Percentiles rank a stretch among this genome's conserved stretches.
Conservation (phyloP, 139 green algal species). For the Deuterostichococcus epilithicus region DNA sequence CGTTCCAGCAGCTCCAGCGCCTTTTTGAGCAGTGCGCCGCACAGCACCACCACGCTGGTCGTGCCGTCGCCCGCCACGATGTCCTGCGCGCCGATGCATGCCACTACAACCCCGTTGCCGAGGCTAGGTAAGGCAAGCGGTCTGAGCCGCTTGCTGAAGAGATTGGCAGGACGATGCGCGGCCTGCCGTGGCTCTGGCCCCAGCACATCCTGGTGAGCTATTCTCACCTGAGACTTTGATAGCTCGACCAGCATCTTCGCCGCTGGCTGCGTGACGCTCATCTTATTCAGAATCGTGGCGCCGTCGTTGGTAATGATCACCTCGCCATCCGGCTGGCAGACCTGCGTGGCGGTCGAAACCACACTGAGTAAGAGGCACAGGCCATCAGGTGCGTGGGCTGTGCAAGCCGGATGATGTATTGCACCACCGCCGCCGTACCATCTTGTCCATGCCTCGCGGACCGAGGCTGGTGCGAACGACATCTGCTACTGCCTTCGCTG, state of each 20-base stretch:
- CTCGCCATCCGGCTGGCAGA: slow-evolving; percentile 82
- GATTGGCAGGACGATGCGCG: neutral
- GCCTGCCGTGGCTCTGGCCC: neutral
- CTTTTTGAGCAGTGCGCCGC: slow-evolving; percentile 90
- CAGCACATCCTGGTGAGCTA: neutral
- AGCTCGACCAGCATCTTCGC: slow-evolving; percentile 99
- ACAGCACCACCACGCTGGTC: slow-evolving; percentile 90
- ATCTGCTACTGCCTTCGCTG: slow-evolving; percentile 97
- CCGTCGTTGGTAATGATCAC: slow-evolving; percentile 99
- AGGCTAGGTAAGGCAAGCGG: neutral
- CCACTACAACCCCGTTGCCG: neutral
- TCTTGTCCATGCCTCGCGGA: slow-evolving; percentile 98
- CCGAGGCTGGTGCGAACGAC: slow-evolving; percentile 92
- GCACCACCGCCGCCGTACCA: slow-evolving; percentile 56
- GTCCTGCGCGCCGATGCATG: slow-evolving; percentile 60
- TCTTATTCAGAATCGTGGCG: slow-evolving; percentile 98
- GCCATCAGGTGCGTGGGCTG: too few species aligned
- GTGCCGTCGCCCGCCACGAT: slow-evolving; percentile 97
- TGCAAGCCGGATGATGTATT: too few species aligned
- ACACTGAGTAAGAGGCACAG: neutral
- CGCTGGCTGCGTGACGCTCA: slow-evolving; percentile 93
- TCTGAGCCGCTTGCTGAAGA: neutral
- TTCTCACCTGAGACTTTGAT: slow-evolving; percentile 82
- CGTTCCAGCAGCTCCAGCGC: slow-evolving; percentile 76
- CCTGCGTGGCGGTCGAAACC: slow-evolving; percentile 37